Evolutionary conservation across 1,284 basidiomycete genomes (phyloP).

Genomic region (Pseudozyma pruni): DNA sequence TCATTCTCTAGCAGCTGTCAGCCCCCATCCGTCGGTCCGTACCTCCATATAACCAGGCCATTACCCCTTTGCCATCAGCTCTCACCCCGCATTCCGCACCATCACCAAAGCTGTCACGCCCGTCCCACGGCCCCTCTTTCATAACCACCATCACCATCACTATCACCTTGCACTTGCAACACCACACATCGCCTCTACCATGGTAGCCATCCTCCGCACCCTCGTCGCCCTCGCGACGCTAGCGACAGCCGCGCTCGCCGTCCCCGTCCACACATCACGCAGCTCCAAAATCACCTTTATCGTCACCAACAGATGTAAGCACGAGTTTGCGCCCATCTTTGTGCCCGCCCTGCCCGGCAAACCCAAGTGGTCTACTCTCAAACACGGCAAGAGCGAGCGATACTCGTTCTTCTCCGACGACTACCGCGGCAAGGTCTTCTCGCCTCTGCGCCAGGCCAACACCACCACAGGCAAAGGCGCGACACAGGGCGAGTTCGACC

Average conservation of each 20-base stretch:
- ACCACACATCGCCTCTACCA: neutral
- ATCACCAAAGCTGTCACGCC: neutral
- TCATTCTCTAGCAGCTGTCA: no score
- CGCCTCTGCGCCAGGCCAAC: constrained; percentile 37
- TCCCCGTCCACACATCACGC: constrained; percentile 14
- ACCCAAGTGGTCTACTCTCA: constrained; percentile 21
- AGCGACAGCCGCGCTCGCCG: constrained; percentile 19
- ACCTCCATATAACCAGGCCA: no score
- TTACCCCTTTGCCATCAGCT: no score
- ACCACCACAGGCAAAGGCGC: constrained; percentile 31
- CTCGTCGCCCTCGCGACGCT: constrained; percentile 19
- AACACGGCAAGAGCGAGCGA: constrained; percentile 17
- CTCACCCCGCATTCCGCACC: no score
- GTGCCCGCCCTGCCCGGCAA: constrained; percentile 37
- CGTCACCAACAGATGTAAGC: constrained; percentile 45
- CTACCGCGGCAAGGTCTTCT: constrained; percentile 44
- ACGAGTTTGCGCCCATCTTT: constrained; percentile 47
- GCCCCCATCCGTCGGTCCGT: no score
- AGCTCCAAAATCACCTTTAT: constrained; percentile 47
- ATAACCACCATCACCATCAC: neutral
- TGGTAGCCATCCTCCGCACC: constrained; percentile 38
- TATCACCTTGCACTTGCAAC: neutral
- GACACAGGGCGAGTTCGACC: constrained; percentile 39
- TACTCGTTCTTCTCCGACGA: constrained; percentile 45
- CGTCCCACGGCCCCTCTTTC: no score